Conservation (phyloP, 116 monocot species). For the Phalaenopsis hybrid region DNA sequence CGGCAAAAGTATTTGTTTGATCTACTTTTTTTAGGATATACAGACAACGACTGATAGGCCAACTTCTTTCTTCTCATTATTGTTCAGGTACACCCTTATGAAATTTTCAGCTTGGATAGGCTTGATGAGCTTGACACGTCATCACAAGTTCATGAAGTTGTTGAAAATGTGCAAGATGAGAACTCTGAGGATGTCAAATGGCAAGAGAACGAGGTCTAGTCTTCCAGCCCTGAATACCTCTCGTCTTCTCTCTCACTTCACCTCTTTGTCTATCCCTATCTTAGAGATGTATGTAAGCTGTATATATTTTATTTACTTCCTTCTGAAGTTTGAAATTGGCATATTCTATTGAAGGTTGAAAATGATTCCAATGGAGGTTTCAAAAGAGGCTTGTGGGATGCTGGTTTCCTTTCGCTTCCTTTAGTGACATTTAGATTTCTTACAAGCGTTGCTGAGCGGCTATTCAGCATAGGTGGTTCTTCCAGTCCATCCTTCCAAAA, state of each 20-base stretch:
- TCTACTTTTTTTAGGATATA: neutral
- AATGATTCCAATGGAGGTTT: constrained; percentile 23
- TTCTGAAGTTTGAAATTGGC: neutral
- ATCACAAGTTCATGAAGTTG: constrained; percentile 11
- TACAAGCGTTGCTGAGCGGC: constrained; percentile 20
- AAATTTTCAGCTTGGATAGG: constrained; percentile 43
- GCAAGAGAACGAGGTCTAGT: constrained; percentile 30
- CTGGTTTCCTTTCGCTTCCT: constrained; percentile 19
- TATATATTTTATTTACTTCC: neutral
- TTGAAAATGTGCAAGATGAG: constrained; percentile 20
- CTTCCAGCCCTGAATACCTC: neutral
- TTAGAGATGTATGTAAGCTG: neutral
- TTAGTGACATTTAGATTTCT: constrained; percentile 32
- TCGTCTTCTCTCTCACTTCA: neutral
- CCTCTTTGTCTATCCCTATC: neutral
- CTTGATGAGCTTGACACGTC: constrained; percentile 17
- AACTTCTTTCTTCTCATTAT: constrained; percentile 5
- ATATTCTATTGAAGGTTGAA: constrained; percentile 14
- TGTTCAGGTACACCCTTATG: constrained; percentile 36
- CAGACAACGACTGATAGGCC: neutral
- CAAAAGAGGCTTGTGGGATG: constrained; percentile 17
- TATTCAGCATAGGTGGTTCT: constrained; percentile 31
- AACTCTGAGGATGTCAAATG: constrained; percentile 22
- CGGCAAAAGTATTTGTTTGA: neutral
- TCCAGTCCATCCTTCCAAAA: constrained; percentile 16